Evolutionary conservation across 805 yeast genomes (phyloP), one percentile per base, ranked within the genome.

Genomic region (Pichia cabralensis): DNA sequence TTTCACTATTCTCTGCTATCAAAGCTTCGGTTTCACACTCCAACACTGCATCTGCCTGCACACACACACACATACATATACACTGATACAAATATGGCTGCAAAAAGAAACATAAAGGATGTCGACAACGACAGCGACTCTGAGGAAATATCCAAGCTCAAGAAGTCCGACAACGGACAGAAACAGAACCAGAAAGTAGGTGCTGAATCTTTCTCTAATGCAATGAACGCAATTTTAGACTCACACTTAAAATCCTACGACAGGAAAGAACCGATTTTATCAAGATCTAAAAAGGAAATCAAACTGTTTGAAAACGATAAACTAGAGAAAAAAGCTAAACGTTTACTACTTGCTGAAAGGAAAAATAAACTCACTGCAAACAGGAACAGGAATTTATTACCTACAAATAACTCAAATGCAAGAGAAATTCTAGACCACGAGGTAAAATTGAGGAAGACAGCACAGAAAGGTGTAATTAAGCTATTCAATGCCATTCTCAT

Each of bases 161-260:
- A n/a, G n/a, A n/a, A n/a, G n/a, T n/a, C n/a, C n/a, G n/a, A n/a
- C n/a, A n/a, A n/a, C n/a, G n/a, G n/a, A n/a, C n/a, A n/a, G n/a
- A n/a, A n/a, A n/a, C n/a, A n/a, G n/a, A n/a, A n/a, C n/a, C n/a
- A n/a, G n/a, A n/a, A n/a, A n/a, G n/a, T n/a, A 55, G 89, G 86
- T n/a, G 69, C 84, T 1, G 77, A 66, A 28, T 67, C 75, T 2
- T 89, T 92, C 51, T 83, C 95, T 14, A 67, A 60, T 35, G 97
- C 97, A 0, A 74, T 92, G 50, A 74, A 64, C 45, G 92, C 95
- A 12, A 80, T 89, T 48, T 61, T 89, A 33, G 81, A 80, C 5
- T 84, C 97, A 2, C 78, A 75, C 48, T 65, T 89, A 45, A 92
- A 92, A 55, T 94, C 95, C 0, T 81, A 89, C 48, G 85, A 81